Base-by-base conservation (phyloP, 129 eudicot species). In the Calendula officinalis region DNA sequence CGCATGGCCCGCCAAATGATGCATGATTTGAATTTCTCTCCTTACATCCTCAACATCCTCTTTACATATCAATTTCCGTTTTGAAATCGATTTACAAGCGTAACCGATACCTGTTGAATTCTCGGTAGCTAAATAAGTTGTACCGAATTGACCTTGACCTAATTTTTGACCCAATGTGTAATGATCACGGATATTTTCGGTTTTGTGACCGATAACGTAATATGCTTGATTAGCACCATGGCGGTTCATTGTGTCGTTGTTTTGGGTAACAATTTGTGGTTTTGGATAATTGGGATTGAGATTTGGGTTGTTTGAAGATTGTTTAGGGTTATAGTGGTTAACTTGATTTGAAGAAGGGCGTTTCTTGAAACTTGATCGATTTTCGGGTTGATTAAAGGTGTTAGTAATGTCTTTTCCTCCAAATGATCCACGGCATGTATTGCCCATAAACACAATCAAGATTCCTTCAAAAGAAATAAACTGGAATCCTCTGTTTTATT, bases 381-480 rank as follows among this genome's bases (percentile, higher is more conserved):
- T 57, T 71, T 65, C 33, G 44, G 69, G n/a, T 58, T 45, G 56
- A 62, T 27, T n/a, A 15, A 47, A 58, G 58, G 46, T 73, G 4
- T 46, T 45, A 60, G 2, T 22, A 22, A 68, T 56, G 60, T 68
- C 63, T 73, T 82, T 82, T 50, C 51, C 71, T 68, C 85, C 83
- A 22, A 80, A 78, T 75, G 90, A 84, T 72, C 96, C 94, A 48
- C 96, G 89, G 94, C 96, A 88, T 85, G 96, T 80, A 62, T 88
- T 88, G 87, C 96, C 96, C 96, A 88, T 88, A 75, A 85, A 69
- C 84, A 82, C 96, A 71, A 71, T 68, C 73, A 62, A 46, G 68
- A 51, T 50, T 57, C 62, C 75, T 49, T 34, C 49, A 56, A 3
- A 48, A 17, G 3, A 40, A 32, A 36, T 60, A 32, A 14, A 35